Conservation (phyloP, 805 yeast genomes). For the Candida berthetii region DNA sequence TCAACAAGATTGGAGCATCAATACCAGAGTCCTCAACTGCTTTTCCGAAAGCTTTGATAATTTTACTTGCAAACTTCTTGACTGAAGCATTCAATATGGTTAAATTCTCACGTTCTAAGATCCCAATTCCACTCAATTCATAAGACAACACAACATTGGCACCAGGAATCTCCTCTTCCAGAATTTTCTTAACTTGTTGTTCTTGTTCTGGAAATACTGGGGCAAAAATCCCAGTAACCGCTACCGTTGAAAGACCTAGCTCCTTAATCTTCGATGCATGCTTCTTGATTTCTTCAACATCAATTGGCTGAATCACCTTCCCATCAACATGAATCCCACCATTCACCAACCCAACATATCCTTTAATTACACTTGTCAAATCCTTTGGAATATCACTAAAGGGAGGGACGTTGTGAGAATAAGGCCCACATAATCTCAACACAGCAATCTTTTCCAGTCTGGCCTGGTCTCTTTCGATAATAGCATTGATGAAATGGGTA, state of each 20-base stretch:
- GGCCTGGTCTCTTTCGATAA: conserved; percentile 37
- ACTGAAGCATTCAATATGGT: conserved; percentile 41
- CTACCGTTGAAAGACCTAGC: conserved; percentile 29
- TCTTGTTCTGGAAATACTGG: conserved; percentile 34
- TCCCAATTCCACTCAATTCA: conserved; percentile 36
- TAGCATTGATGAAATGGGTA: conserved; percentile 46
- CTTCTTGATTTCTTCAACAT: conserved; percentile 21
- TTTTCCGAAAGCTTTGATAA: conserved; percentile 30
- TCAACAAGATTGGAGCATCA: conserved; percentile 32
- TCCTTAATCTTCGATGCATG: conserved; percentile 26
- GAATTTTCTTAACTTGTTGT: conserved; percentile 23
- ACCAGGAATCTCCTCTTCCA: conserved; percentile 28
- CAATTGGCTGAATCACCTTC: conserved; percentile 26
- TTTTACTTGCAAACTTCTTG: conserved; percentile 33
- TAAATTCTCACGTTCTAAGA: conserved; percentile 40
- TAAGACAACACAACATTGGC: conserved; percentile 31
- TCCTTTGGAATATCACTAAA: conserved; percentile 39
- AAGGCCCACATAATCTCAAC: conserved; percentile 38
- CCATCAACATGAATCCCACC: conserved; percentile 42
- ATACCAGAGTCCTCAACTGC: conserved; percentile 32
- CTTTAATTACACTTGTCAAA: conserved; percentile 25
- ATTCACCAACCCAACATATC: conserved; percentile 27
- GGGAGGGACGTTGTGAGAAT: conserved; percentile 30
- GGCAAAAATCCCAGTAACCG: conserved; percentile 35
- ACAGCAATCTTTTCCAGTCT: conserved; percentile 39